Evolutionary conservation across 805 yeast genomes (phyloP).

Genomic region (Saccharomycopsis microspora): DNA sequence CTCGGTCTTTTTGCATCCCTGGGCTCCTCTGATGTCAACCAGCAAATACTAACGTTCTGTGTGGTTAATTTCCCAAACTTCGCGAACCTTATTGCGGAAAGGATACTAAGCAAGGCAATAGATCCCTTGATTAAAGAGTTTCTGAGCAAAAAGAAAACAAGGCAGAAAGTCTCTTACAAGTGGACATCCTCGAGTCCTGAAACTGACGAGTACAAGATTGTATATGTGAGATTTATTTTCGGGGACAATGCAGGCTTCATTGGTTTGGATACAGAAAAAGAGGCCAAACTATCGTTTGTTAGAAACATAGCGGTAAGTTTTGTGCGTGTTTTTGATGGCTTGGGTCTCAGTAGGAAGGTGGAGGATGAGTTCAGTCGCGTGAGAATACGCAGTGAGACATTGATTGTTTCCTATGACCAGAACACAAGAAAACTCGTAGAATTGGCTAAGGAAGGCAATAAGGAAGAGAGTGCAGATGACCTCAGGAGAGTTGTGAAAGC

Average conservation of each 20-base stretch:
- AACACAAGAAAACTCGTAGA: constrained; percentile 7
- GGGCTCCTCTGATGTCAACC: too few relatives aligned
- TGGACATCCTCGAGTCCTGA: constrained; percentile 11
- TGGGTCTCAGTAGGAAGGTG: not conserved
- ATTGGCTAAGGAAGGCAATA: not conserved
- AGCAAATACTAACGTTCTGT: not conserved
- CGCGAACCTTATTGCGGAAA: constrained; percentile 1
- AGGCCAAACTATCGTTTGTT: constrained; percentile 3
- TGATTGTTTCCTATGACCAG: not conserved
- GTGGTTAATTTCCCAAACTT: constrained; percentile 10
- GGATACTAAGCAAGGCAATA: constrained; percentile 1
- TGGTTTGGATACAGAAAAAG: constrained; percentile 1
- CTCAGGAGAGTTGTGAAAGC: not conserved
- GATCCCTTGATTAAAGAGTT: not conserved
- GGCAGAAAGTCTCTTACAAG: not conserved
- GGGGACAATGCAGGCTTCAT: constrained; percentile 5
- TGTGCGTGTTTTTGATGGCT: not conserved
- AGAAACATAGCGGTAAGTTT: constrained; percentile 3
- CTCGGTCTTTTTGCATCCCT: too few relatives aligned
- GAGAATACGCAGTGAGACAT: not conserved
- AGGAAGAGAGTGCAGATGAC: not conserved
- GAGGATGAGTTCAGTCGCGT: constrained; percentile 10
- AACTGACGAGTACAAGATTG: constrained; percentile 2
- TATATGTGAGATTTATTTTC: constrained; percentile 7
- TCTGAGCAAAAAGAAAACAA: not conserved